phyloP scores from a whole-genome alignment of 345 rosid species.

The Stellera chamaejasme region DNA sequence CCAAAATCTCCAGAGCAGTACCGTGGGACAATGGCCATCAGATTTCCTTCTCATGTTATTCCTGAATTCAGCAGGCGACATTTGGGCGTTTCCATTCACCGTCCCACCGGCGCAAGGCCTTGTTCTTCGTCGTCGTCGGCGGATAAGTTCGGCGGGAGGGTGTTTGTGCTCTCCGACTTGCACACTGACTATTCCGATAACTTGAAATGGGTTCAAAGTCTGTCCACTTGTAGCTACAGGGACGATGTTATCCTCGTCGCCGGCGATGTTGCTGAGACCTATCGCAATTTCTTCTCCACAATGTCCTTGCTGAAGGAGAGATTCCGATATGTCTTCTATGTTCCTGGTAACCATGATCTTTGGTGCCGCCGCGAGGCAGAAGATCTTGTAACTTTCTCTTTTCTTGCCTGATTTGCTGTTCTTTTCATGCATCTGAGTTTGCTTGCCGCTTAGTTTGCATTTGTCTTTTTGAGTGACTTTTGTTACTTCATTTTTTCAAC shows the following conservation, averaged over 20 bases:
- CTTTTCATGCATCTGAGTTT: not conserved
- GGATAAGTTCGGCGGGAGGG: conserved; percentile 23
- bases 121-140: not conserved
- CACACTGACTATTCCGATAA: conserved; percentile 61
- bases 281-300: conserved; percentile 30
- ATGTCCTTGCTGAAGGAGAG: conserved; percentile 55
- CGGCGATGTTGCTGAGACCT: conserved; percentile 61
- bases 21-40: no score
- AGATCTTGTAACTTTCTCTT: conserved; percentile 20
- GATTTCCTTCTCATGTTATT: no score
- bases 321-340: conserved; percentile 40
- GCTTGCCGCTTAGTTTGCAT: not conserved
- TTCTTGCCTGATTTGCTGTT: not conserved
- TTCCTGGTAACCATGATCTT: conserved; percentile 63
- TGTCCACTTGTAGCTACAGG: conserved; percentile 25
- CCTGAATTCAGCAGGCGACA: no score
- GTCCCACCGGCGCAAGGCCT: no score
- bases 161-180: conserved; percentile 48
- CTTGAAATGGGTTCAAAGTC: conserved; percentile 46
- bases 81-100: no score
- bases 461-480: conserved; percentile 5
- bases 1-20: no score
- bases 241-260: conserved; percentile 51
- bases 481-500: conserved; percentile 31
- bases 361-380: conserved; percentile 47